These are phyloP conservation scores for Pseudogymnoascus sp. DNA, from an alignment of 2,329 filamentous ascomycete genomes.

Conservation along the genomic window DNA sequence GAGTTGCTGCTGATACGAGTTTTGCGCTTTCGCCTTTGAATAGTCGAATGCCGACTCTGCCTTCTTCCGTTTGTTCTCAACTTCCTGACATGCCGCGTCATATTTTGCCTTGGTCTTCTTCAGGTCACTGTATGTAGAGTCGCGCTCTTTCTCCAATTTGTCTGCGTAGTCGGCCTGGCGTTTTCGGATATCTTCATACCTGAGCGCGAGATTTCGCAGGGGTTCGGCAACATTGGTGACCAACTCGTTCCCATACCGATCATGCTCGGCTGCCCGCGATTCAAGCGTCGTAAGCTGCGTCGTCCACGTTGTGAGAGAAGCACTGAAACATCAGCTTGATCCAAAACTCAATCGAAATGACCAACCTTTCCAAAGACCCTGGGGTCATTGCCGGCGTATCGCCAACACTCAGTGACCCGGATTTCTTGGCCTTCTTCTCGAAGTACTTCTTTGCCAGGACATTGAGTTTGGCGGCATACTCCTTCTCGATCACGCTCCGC, in stretches of 20 bases:
- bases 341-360: conserved; percentile 8
- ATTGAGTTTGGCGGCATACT: conserved; percentile 83
- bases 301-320: conserved; percentile 93
- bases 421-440: conserved; percentile 91
- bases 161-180: conserved; percentile 80
- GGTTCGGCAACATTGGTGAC: conserved; percentile 78
- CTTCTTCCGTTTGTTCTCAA: conserved; percentile 92
- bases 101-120: conserved; percentile 91
- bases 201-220: conserved; percentile 61
- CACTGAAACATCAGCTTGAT: conserved; percentile 41
- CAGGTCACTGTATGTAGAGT: conserved; percentile 72
- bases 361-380: conserved; percentile 78
- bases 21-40: conserved; percentile 79
- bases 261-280: conserved; percentile 78
- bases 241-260: conserved; percentile 71
- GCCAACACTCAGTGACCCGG: conserved; percentile 79
- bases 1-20: conserved; percentile 84
- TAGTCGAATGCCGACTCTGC: conserved; percentile 84
- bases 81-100: conserved; percentile 84
- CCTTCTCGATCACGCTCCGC: conserved; percentile 87
- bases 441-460: conserved; percentile 91
- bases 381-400: conserved; percentile 90
- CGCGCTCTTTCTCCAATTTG: conserved; percentile 84
- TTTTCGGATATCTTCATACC: conserved; percentile 89
- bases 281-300: conserved; percentile 89